Conservation (phyloP, 176 grass and related monocot genomes). For the Avena eriantha region DNA sequence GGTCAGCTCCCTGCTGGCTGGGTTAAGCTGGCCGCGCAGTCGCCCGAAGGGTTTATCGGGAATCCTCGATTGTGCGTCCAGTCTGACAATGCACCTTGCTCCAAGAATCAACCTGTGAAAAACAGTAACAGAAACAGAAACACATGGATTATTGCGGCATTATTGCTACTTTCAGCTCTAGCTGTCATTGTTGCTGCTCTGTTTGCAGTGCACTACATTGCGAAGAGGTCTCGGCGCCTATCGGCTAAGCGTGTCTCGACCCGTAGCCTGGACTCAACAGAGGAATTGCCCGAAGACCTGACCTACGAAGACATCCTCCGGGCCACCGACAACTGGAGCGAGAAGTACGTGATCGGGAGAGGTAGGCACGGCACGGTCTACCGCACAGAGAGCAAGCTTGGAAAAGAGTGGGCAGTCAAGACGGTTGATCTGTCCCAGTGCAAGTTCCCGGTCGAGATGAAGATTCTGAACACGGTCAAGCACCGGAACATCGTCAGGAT, state of each 20-base stretch:
- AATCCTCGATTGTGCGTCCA: constrained; percentile 43
- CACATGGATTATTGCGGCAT: neutral
- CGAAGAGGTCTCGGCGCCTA: neutral
- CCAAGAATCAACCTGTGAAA: constrained; percentile 18
- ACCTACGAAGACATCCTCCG: constrained; percentile 56
- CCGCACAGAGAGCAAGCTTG: constrained; percentile 36
- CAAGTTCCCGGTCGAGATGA: constrained; percentile 50
- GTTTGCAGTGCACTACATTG: neutral
- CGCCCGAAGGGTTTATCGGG: constrained; percentile 36
- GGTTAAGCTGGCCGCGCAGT: constrained; percentile 38
- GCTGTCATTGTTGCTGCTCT: constrained; percentile 27
- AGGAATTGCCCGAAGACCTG: constrained; percentile 48
- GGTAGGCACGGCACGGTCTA: constrained; percentile 61
- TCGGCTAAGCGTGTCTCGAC: constrained; percentile 7
- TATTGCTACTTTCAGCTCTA: constrained; percentile 2
- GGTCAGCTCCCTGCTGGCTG: constrained; percentile 41
- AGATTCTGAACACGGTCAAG: constrained; percentile 49
- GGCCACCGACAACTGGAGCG: constrained; percentile 58
- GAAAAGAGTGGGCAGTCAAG: constrained; percentile 58
- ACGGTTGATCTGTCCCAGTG: constrained; percentile 48
- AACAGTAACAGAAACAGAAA: constrained; percentile 17
- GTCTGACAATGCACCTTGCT: neutral
- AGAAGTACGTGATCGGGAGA: constrained; percentile 62
- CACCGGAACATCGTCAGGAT: constrained; percentile 58
- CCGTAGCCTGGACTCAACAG: constrained; percentile 32